Evolutionary conservation across 2,329 filamentous ascomycete genomes (phyloP).

Genomic region (Clathrospora elynae): DNA sequence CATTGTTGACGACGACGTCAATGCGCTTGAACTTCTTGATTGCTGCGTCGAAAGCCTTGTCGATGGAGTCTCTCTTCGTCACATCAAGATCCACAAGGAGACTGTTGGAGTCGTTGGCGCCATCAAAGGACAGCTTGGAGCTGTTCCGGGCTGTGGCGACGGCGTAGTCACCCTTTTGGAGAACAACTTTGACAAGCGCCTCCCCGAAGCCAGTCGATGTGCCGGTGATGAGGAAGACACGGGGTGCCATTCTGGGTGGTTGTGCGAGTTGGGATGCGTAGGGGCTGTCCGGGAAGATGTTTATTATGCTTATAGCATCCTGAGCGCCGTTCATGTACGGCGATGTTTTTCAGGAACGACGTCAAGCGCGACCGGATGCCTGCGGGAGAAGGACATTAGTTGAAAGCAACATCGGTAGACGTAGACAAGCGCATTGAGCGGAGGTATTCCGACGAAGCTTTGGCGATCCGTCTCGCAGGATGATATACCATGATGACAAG

Average conservation of each 20-base stretch:
- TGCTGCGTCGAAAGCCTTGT: constrained; percentile 53
- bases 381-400: too few relatives aligned
- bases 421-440: too few relatives aligned
- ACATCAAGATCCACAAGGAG: constrained; percentile 61
- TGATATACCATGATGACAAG: neutral
- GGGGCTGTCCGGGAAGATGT: too few relatives aligned
- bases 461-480: neutral
- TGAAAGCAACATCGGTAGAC: too few relatives aligned
- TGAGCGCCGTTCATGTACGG: constrained; percentile 1
- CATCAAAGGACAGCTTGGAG: constrained; percentile 49
- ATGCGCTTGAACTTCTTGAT: constrained; percentile 59
- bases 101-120: constrained; percentile 54
- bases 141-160: constrained; percentile 54
- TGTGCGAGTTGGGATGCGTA: too few relatives aligned
- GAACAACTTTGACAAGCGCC: constrained; percentile 51
- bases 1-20: constrained; percentile 66
- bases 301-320: too few relatives aligned
- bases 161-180: constrained; percentile 52
- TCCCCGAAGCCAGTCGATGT: constrained; percentile 55
- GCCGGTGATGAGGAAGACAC: constrained; percentile 56
- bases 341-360: neutral
- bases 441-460: neutral
- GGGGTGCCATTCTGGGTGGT: constrained; percentile 45
- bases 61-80: constrained; percentile 52
- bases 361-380: neutral